Evolutionary conservation across 352 stramenopile species (phyloP), one percentile per base, ranked within the genome.

Genomic region (Globisporangium perplexum): DNA sequence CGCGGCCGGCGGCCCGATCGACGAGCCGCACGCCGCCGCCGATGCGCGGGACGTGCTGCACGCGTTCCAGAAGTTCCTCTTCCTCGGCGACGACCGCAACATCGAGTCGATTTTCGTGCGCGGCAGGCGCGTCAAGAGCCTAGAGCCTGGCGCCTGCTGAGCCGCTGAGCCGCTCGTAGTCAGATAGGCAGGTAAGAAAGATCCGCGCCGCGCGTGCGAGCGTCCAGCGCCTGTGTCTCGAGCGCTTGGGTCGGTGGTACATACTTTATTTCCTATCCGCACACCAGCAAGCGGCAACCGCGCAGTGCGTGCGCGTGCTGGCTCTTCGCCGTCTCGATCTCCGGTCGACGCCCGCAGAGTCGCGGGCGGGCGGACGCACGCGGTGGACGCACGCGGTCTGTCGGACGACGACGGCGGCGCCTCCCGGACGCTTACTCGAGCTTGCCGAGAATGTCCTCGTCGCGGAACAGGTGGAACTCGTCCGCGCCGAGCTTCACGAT

Each of bases 381-480:
- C n/a, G n/a, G n/a, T n/a, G n/a, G n/a, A 15, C 14, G 31, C 23
- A 57, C 14, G 28, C 45, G 47, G 20, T 53, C 53, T 53, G 53
- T 59, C 50, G 20, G 31, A 20, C 22, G 31, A 44, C 17, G 42
- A 50, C 36, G 30, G 26, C n/a, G 31, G 11, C 8, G 4, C 6
- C 33, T 39, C 7, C 14, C 12, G 12, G 33, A 39, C 36, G 36
- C 68, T 70, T 90, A 93, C 67, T 92, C 73, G 72, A 98, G 95
- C 78, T 98, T 98, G 69, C 94, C 95, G 56, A 98, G 89, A 74
- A 98, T 98, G 74, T 98, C 95, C 31, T 97, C 91, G 71, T 98
- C 92, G 62, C 95, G 80, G 74, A 97, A 98, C 33, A 98, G 74
- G 66, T 96, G 90, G 65, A 97, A 83, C 74, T 98, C 93, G 47